Percentiles rank a stretch among this genome's conserved stretches.
These are phyloP conservation scores for Adansonia gregorii DNA, from an alignment of 441 rosid species.

Conservation along the genomic window DNA sequence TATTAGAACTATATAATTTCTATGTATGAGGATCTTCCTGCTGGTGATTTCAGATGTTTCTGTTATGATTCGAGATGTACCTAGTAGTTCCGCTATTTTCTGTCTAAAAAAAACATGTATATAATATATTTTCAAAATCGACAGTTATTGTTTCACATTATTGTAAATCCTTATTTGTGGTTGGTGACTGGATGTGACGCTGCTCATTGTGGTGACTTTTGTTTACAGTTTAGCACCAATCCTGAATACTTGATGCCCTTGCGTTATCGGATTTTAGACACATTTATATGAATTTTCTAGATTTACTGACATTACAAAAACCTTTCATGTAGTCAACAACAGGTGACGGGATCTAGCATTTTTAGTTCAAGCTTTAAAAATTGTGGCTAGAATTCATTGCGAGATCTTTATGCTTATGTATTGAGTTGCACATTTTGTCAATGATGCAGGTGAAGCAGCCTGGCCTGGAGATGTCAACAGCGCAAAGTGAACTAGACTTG, in stretches of 20 bases:
- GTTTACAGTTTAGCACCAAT: neutral
- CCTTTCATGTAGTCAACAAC: neutral
- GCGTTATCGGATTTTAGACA: neutral
- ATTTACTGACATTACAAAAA: neutral
- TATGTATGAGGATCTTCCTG: neutral
- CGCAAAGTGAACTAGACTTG: slow-evolving; percentile 95
- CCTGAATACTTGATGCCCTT: neutral
- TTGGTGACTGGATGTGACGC: neutral
- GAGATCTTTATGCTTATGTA: neutral
- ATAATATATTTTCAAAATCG: neutral
- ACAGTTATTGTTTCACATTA: neutral
- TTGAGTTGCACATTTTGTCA: slow-evolving; percentile 18
- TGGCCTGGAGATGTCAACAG: slow-evolving; percentile 91
- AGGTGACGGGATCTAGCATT: slow-evolving; percentile 2
- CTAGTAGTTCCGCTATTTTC: neutral
- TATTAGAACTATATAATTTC: neutral
- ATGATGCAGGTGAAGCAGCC: slow-evolving; percentile 88
- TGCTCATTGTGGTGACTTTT: neutral
- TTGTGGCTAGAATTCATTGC: slow-evolving; percentile 2
- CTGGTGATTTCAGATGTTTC: neutral
- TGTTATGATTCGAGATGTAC: neutral
- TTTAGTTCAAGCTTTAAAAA: neutral
- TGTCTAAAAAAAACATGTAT: neutral
- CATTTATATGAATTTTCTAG: neutral
- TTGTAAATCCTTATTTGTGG: neutral